Base-by-base conservation (phyloP, 257 asterid genomes). In the Ilex asprella region DNA sequence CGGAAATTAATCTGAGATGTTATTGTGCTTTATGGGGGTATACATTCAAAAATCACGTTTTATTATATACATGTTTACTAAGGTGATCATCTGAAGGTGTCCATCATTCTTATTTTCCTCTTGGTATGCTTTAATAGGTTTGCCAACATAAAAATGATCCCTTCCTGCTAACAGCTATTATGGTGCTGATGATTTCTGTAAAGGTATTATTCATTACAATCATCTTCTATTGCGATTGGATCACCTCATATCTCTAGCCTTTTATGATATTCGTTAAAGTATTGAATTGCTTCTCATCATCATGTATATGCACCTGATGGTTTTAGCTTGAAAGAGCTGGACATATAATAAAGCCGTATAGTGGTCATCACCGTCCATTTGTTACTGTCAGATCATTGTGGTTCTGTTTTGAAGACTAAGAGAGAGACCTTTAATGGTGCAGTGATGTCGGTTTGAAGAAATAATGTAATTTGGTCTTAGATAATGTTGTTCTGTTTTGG, bases 141-240 rank as follows among this genome's bases (percentile, higher is more conserved):
- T 87, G 95, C 81, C 73, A 67, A 60, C 57, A 67, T 6, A 70
- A 65, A 56, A 69, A 67, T 71, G 89, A 83, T 49, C 3, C 70
- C 56, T 39, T 65, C 59, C 70, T 74, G 75, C 91, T 67, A 76
- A 83, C 93, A 69, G 73, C 89, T 62, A 27, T 77, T 65, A 78
- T 90, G 95, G 93, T 87, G 67, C 93, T 90, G 67, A 78, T 90
- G 96, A 76, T 90, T 30, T 87, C 97, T 60, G 70, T 87, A 21
- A 90, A 90, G 96, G 97, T 90, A 80, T 58, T 43, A 30, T 16
- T 53, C 30, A 15, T 16, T 51, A 60, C 58, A 31, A 54, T 15
- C 27, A 10, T 47, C 39, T 39, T 0, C 43, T 16, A 10, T 11
- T 3, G 16, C 6, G 10, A n/a, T 3, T 4, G 3, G 10, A n/a